Evolutionary conservation across 345 rosid species (phyloP).

Genomic region (Eucalyptus pumila): DNA sequence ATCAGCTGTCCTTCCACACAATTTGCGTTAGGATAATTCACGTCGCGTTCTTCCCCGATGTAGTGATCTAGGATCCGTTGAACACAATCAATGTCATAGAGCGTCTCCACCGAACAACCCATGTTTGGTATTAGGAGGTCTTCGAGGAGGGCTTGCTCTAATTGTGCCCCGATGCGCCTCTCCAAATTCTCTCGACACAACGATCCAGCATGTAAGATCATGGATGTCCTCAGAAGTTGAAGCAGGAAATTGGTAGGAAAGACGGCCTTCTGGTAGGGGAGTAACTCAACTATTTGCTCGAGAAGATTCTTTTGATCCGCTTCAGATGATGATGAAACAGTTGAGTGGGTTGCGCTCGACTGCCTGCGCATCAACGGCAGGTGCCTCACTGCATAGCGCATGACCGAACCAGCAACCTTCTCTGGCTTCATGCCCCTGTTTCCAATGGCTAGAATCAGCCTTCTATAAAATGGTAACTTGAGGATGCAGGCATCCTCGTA

Average conservation of each 20-base stretch:
- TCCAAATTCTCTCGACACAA: slow-evolving; percentile 54
- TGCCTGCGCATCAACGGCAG: slow-evolving; percentile 60
- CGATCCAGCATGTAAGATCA: slow-evolving; percentile 38
- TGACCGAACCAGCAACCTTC: slow-evolving; percentile 45
- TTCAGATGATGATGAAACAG: slow-evolving; percentile 11
- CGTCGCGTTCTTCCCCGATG: slow-evolving; percentile 21
- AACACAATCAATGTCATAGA: slow-evolving; percentile 72
- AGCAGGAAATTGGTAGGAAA: slow-evolving; percentile 70
- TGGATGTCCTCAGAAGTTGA: slow-evolving; percentile 70
- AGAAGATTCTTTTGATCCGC: slow-evolving; percentile 50
- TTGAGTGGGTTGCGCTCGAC: slow-evolving; percentile 12
- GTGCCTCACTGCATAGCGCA: slow-evolving; percentile 57
- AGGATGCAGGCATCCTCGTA: slow-evolving; percentile 63
- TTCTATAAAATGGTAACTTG: slow-evolving; percentile 38
- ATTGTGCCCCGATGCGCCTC: slow-evolving; percentile 55
- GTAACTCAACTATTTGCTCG: slow-evolving; percentile 60
- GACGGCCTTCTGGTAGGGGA: slow-evolving; percentile 41
- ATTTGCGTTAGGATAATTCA: slow-evolving; percentile 7
- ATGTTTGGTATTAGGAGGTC: slow-evolving; percentile 74
- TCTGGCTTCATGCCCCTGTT: slow-evolving; percentile 45
- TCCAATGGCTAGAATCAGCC: slow-evolving; percentile 47
- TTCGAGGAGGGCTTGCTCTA: slow-evolving; percentile 68
- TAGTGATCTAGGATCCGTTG: slow-evolving; percentile 84
- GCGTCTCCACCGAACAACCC: slow-evolving; percentile 65
- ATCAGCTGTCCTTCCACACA: slow-evolving; percentile 19